Evolutionary conservation across 148 eudicot genomes (phyloP), one percentile per base, ranked within the genome.

Genomic region (Persicaria maculosa): DNA sequence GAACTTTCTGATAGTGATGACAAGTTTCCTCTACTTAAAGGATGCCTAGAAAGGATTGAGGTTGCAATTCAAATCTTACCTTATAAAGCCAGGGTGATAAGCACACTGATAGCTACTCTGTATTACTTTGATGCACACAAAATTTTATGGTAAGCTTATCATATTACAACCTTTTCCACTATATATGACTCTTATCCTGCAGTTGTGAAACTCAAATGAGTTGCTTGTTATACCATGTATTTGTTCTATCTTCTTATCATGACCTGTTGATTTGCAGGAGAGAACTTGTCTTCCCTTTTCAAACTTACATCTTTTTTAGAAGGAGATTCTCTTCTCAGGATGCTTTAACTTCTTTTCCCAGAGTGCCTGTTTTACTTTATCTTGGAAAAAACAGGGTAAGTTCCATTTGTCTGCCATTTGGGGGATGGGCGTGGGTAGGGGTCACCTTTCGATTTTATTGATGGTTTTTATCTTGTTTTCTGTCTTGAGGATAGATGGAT

Each of bases 1-100:
- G 96, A 94, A 80, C 85, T 88, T 78, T 84, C 88, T 52, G 89
- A 85, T 81, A 81, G 85, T 61, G 82, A 73, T 73, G 93, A 86
- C 72, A 88, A 82, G 80, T 82, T 90, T 50, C 90, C 96, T 53
- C 87, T 94, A 67, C 88, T 94, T 65, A 91, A 87, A 80, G 93
- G 88, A 79, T 81, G 86, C 64, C 81, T 90, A 68, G 73, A 80
- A 72, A 76, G 72, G 70, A 78, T 76, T 79, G 86, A 91, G 75
- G 83, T 92, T 73, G 78, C 81, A 45, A 22, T 92, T 73, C 99
- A 95, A 81, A 76, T 90, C 48, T 78, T 85, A 57, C 75, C 83
- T 73, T 64, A 79, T 68, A 95, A 92, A 81, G 79, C 71, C 17
- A 90, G 99, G 85, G 85, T 85, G 79, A 90, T 95, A 83, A 81